Evolutionary conservation across 2,329 filamentous ascomycete genomes (phyloP).

Genomic region (Arthrobotrys conoides): DNA sequence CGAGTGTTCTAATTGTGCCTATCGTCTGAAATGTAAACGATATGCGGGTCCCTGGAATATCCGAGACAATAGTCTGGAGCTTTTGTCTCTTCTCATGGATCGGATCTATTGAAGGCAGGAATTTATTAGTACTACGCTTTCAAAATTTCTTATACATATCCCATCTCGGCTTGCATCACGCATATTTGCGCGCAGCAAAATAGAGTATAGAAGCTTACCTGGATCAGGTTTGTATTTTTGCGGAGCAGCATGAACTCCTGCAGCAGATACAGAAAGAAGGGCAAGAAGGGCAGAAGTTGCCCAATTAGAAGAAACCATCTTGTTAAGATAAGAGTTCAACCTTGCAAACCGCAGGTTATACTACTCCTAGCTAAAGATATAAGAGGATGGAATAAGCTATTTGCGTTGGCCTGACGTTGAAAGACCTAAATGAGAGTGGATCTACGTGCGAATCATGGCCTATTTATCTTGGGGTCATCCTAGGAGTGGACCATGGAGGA

Average conservation of each 20-base stretch:
- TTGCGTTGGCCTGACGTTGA: constrained; percentile 48
- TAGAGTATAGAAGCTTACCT: constrained; percentile 20
- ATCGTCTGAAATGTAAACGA: background rate
- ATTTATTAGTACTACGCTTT: constrained; percentile 2
- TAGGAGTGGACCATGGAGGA: constrained; percentile 1
- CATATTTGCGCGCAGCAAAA: background rate
- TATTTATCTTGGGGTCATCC: constrained; percentile 43
- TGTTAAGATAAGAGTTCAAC: constrained; percentile 34
- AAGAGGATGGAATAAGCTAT: background rate
- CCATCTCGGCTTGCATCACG: too few species aligned
- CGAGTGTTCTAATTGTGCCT: background rate
- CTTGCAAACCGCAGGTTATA: constrained; percentile 13
- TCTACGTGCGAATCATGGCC: constrained; percentile 37
- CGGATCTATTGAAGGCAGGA: background rate
- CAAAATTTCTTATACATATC: background rate
- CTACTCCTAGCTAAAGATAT: background rate
- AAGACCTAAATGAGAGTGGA: constrained; percentile 14
- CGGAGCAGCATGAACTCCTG: constrained; percentile 41
- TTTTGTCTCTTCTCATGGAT: constrained; percentile 11
- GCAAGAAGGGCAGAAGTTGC: constrained; percentile 40
- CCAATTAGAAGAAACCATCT: constrained; percentile 45
- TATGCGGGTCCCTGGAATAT: background rate
- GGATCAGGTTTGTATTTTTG: constrained; percentile 36
- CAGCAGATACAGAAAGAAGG: constrained; percentile 31
- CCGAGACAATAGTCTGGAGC: constrained; percentile 5